Evolutionary conservation across 345 rosid species (phyloP), one percentile per base, ranked within the genome.

Genomic region (Punica granatum): DNA sequence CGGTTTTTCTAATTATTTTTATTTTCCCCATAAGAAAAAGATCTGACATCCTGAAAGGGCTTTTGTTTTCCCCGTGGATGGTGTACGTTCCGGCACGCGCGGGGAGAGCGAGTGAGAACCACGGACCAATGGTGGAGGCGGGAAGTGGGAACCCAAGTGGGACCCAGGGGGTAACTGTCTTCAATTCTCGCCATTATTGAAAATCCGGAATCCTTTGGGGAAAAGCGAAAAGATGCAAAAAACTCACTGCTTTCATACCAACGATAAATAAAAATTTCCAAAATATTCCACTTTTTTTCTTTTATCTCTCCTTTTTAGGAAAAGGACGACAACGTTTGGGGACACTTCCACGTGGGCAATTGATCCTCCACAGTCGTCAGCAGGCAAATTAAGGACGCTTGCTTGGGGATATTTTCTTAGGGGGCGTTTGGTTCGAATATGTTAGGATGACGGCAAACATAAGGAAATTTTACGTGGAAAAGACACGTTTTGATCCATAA

Each of bases 201-300:
- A 51, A 18, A 34, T 21, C 13, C 25, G 36, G 64, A 13, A 21
- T 25, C 34, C 37, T 33, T 56, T 65, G 34, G 67, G 56, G 41
- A 30, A 16, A 15, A 12, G 73, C 77, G 67, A 81, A 72, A 53
- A 75, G 54, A 31, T 81, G 36, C 21, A 60, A n/a, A n/a, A n/a
- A 9, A 1, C 42, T 37, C 25, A 3, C 14, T 26, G 3, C 6
- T 32, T 34, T 36, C 4, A 21, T 11, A 0, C 13, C 19, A 4
- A 31, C 7, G 3, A 11, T 12, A 18, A 35, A 7, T 1, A 30
- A 23, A 3, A 4, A 60, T 7, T 4, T 21, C 1, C 0, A 3
- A 35, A 62, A 1, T 4, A 4, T 11, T 0, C 6, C 23, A 7
- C 18, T n/a, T 6, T 14, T 14, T 19, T 32, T 25, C 3, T 15